Conservation (phyloP, 805 yeast species). For the Wickerhamiella australiensis region DNA sequence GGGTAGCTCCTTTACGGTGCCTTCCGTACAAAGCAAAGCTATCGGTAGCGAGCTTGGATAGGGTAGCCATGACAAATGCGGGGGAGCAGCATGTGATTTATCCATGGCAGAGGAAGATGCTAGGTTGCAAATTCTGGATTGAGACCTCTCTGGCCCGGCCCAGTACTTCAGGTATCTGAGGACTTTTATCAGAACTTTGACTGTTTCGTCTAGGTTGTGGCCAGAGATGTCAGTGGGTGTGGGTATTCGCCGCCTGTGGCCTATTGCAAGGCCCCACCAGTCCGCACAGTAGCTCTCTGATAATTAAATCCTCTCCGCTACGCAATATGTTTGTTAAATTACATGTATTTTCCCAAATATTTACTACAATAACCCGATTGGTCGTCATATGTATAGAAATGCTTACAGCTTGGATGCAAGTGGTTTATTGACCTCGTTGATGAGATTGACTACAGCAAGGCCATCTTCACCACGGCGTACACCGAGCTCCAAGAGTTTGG, state of each 20-base stretch:
- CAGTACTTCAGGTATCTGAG: too few relatives aligned
- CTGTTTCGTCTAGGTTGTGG: too few relatives aligned
- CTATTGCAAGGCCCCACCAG: too few relatives aligned
- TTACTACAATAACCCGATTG: neutral
- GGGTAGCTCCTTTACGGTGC: constrained; percentile 19
- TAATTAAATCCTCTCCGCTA: too few relatives aligned
- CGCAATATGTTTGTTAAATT: neutral
- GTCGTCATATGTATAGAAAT: neutral
- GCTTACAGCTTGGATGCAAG: constrained; percentile 4
- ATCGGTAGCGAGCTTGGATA: constrained; percentile 10
- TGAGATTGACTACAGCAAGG: constrained; percentile 25
- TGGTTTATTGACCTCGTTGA: constrained; percentile 17
- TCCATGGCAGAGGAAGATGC: too few relatives aligned
- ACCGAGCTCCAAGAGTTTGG: constrained; percentile 65
- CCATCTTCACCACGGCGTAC: constrained; percentile 45
- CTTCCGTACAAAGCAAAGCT: constrained; percentile 10
- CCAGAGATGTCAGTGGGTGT: too few relatives aligned
- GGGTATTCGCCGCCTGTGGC: too few relatives aligned
- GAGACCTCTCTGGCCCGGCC: too few relatives aligned
- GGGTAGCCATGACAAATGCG: constrained; percentile 15
- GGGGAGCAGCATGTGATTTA: constrained; percentile 11
- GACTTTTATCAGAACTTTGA: too few relatives aligned
- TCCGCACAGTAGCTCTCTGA: too few relatives aligned
- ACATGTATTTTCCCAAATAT: too few relatives aligned
- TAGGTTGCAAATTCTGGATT: too few relatives aligned